phyloP scores from a whole-genome alignment of 2,329 filamentous ascomycete genomes.

The Neofusicoccum parvum region DNA sequence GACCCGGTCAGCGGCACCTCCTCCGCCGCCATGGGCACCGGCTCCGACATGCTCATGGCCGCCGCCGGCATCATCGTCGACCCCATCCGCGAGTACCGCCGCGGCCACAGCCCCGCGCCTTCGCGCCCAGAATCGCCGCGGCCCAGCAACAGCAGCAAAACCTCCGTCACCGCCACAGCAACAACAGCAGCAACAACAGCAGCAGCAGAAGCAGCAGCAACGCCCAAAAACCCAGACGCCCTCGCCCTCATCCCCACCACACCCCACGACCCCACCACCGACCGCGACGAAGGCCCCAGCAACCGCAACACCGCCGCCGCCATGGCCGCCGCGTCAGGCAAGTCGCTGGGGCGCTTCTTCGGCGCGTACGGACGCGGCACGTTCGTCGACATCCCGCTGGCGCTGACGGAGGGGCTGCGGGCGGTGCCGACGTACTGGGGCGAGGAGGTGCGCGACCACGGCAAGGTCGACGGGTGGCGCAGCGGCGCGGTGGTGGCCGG shows the following conservation, averaged over 20 bases:
- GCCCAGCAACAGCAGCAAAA: too few species aligned
- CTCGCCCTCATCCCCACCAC: not conserved
- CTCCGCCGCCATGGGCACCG: constrained; percentile 58
- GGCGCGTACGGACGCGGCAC: constrained; percentile 33
- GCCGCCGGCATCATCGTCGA: constrained; percentile 56
- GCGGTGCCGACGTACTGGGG: constrained; percentile 38
- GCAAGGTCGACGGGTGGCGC: constrained; percentile 37
- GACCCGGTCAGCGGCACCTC: constrained; percentile 69
- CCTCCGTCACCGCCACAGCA: too few species aligned
- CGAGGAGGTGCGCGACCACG: constrained; percentile 37
- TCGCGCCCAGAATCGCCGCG: not conserved
- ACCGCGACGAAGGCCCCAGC: too few species aligned
- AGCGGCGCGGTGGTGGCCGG: constrained; percentile 36
- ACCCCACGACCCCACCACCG: too few species aligned
- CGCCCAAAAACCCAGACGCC: not conserved
- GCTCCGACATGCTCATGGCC: constrained; percentile 59
- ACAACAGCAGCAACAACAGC: too few species aligned
- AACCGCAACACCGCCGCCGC: constrained; percentile 15
- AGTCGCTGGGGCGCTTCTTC: constrained; percentile 29
- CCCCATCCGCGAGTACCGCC: constrained; percentile 1
- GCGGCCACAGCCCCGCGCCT: not conserved
- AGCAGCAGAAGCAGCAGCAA: too few species aligned
- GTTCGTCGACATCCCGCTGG: constrained; percentile 41
- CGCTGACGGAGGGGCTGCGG: constrained; percentile 40
- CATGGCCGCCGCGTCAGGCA: constrained; percentile 25